Conservation (phyloP, 768 basidiomycete species). For the Nidularia sp. region DNA sequence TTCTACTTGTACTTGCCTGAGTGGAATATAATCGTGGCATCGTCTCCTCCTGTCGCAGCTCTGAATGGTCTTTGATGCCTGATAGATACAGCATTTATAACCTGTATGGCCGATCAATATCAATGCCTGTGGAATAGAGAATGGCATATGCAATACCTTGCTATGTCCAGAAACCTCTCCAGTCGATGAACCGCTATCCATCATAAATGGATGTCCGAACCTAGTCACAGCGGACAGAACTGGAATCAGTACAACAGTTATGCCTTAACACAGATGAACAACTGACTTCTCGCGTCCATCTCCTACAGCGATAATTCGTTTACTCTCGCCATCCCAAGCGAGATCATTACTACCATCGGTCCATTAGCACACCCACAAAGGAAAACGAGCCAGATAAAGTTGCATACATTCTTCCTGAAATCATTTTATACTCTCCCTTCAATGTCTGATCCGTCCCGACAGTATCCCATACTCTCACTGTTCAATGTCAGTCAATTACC, state of each 20-base stretch:
- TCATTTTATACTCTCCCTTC: constrained; percentile 76
- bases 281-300: constrained; percentile 85
- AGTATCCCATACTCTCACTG: constrained; percentile 91
- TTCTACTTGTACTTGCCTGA: constrained; percentile 43
- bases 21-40: constrained; percentile 77
- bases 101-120: constrained; percentile 29
- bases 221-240: constrained; percentile 25
- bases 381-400: not conserved
- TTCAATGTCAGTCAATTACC: not conserved
- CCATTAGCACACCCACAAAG: not conserved
- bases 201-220: constrained; percentile 80
- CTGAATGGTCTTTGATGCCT: constrained; percentile 87
- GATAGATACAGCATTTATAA: constrained; percentile 85
- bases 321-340: constrained; percentile 95
- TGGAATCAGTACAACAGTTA: too few relatives aligned
- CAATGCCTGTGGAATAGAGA: not conserved
- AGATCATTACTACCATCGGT: constrained; percentile 73
- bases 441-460: constrained; percentile 79
- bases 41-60: constrained; percentile 86
- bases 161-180: constrained; percentile 90
- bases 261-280: too few relatives aligned
- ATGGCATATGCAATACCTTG: constrained; percentile 48
- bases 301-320: constrained; percentile 92
- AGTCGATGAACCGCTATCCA: constrained; percentile 78
- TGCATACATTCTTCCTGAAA: constrained; percentile 72